Base-by-base conservation (phyloP, 768 basidiomycete species). In the Lentinula aciculospora region DNA sequence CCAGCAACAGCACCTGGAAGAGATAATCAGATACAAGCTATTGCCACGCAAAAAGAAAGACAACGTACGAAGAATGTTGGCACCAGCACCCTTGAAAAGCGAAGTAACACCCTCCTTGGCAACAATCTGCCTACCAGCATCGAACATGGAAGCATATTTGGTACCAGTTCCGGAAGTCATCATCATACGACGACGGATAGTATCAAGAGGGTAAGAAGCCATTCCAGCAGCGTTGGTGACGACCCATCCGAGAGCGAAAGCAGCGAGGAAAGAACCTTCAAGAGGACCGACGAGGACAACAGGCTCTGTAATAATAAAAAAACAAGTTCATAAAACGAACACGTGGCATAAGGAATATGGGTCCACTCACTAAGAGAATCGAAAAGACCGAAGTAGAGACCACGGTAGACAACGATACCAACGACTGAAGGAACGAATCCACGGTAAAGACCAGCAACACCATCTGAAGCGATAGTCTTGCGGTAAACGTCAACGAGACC, bases 171-270 rank as follows among this genome's bases (percentile, higher is more conserved):
- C 91, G 10, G 88, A 89, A 17, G 89, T 92, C 90, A 92, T 92
- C 90, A 93, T 93, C 90, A 93, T 93, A 62, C 91, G 86, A 80
- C 91, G 88, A 79, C 90, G 81, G 53, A 86, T 85, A 50, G 85
- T 86, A 66, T 86, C 85, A 51, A 86, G 75, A 61, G 84, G 85
- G 65, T 86, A 86, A 21, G 89, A 88, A 66, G 86, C 85, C 70
- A 92, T 82, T 76, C 88, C 89, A 67, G 89, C 89, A 78, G 83
- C 86, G 66, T 85, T 89, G 59, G 91, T 93, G 66, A 92, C 89
- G 79, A 81, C 84, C 89, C 89, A 91, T 62, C 90, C 89, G 65
- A 91, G 85, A 40, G 76, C 62, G 81, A 92, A 92, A 45, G 90
- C 91, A 36, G 89, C 91, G 28, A 88, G 67, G 84, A 91, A 89